A percentile compares a stretch with the other conserved stretches of the same genome.
These are phyloP conservation scores for Ziziphus jujuba DNA, from an alignment of 306 rosid species.

Conservation along the genomic window DNA sequence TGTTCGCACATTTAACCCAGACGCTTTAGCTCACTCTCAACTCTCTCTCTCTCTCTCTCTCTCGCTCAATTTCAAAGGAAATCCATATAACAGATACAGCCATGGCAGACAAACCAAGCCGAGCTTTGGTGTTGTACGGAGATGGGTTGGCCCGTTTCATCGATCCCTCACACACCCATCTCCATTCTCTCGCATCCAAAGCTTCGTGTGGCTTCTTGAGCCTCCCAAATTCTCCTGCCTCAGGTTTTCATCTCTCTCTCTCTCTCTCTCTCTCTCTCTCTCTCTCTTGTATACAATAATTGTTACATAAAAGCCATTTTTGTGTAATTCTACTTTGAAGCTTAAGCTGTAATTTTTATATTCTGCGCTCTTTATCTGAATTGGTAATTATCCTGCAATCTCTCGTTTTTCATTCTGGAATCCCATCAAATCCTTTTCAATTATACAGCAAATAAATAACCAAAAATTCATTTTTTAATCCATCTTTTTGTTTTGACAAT, in stretches of 20 bases:
- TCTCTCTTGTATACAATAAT: background rate
- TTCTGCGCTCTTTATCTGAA: background rate
- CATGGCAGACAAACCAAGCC: constrained; percentile 92
- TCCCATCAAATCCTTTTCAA: background rate
- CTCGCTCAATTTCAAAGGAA: background rate
- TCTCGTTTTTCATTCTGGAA: background rate
- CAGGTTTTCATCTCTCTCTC: constrained; percentile 45
- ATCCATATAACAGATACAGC: constrained; percentile 2
- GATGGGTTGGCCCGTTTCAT: constrained; percentile 68
- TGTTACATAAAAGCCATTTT: background rate
- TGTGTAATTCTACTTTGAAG: background rate
- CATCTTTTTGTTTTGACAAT: too few species aligned
- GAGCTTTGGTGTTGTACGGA: constrained; percentile 69
- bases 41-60: background rate
- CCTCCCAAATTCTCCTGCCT: constrained; percentile 59
- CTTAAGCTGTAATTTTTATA: background rate
- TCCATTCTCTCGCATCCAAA: constrained; percentile 65
- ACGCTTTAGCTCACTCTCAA: background rate
- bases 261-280: background rate
- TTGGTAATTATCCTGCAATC: background rate
- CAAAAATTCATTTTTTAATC: background rate
- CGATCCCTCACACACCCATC: constrained; percentile 49
- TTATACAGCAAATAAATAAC: background rate
- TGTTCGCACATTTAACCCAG: background rate
- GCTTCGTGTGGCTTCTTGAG: constrained; percentile 70